Percentiles rank a stretch among this genome's conserved stretches.
Evolutionary conservation across 352 stramenopile genomes (phyloP).

Genomic region (Pythium apleroticum): DNA sequence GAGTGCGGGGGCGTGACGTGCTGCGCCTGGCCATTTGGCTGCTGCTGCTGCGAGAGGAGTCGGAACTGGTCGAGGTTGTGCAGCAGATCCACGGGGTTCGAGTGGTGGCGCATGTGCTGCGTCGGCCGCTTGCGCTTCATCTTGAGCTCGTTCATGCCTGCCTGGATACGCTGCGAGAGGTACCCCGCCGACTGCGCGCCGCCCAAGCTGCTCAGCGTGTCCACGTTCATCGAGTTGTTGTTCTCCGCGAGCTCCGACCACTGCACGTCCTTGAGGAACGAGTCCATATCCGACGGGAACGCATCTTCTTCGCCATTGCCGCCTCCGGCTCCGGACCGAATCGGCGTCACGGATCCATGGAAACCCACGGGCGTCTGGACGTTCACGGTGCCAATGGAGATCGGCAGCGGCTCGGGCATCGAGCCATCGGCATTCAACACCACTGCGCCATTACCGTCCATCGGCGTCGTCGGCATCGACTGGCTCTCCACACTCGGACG

Average conservation of each 20-base stretch:
- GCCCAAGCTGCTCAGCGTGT: constrained; percentile 20
- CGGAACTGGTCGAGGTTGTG: constrained; percentile 79
- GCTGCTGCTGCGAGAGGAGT: constrained; percentile 41
- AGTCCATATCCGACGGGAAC: constrained; percentile 30
- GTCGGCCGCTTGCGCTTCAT: constrained; percentile 77
- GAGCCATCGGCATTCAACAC: neutral
- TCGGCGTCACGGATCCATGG: neutral
- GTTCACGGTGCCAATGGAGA: constrained; percentile 30
- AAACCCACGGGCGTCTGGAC: constrained; percentile 28
- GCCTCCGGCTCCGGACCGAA: neutral
- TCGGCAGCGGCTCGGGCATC: constrained; percentile 28
- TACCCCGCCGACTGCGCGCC: constrained; percentile 35
- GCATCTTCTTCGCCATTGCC: constrained; percentile 9
- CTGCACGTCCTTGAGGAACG: constrained; percentile 32
- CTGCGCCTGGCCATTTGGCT: constrained; percentile 1
- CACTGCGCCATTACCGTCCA: constrained; percentile 11
- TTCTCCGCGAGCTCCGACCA: constrained; percentile 31
- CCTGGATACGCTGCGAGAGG: constrained; percentile 62
- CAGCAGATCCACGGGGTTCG: constrained; percentile 74
- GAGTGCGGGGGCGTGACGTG: constrained; percentile 19
- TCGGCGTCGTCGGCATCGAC: constrained; percentile 25
- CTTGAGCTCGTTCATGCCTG: constrained; percentile 66
- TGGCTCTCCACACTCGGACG: constrained; percentile 22
- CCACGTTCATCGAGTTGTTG: constrained; percentile 28
- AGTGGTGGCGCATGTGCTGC: constrained; percentile 65